A percentile compares a stretch with the other conserved stretches of the same genome.
Conservation (phyloP, 805 yeast species). For the Hanseniaspora singularis region DNA sequence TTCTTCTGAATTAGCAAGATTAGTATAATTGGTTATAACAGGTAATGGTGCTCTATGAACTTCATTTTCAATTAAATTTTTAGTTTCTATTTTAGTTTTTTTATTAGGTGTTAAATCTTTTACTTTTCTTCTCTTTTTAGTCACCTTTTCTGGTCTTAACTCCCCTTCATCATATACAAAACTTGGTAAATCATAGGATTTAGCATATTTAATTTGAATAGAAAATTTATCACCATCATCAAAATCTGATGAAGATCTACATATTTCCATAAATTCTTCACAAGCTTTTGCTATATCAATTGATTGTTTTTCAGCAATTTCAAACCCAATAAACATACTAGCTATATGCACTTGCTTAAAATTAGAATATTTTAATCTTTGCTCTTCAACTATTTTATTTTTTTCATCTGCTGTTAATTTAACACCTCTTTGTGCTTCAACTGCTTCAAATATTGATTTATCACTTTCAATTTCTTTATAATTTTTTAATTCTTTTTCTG, state of each 20-base stretch:
- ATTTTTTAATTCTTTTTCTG: constrained; percentile 35
- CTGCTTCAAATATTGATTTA: constrained; percentile 22
- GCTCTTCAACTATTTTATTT: constrained; percentile 14
- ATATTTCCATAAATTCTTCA: constrained; percentile 69
- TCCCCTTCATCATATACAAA: constrained; percentile 79
- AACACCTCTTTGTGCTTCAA: constrained; percentile 19
- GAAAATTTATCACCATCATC: constrained; percentile 42
- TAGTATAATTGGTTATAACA: background rate
- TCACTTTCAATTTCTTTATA: constrained; percentile 28
- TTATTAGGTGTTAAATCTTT: constrained; percentile 21
- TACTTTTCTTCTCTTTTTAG: constrained; percentile 37
- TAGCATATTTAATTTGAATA: constrained; percentile 59
- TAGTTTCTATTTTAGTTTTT: constrained; percentile 27
- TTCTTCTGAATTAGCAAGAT: background rate
- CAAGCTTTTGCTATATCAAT: constrained; percentile 84
- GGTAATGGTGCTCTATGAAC: constrained; percentile 17
- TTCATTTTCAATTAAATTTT: constrained; percentile 12
- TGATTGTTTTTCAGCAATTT: constrained; percentile 43
- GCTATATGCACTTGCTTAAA: constrained; percentile 45
- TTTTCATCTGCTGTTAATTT: constrained; percentile 16
- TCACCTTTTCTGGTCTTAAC: constrained; percentile 50
- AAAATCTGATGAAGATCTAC: constrained; percentile 65
- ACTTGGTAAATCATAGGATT: constrained; percentile 68
- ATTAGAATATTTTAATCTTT: constrained; percentile 18
- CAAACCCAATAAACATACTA: constrained; percentile 70